Percentiles rank a stretch among this genome's conserved stretches.
Conservation (phyloP, 2,329 filamentous ascomycete genomes). For the Fusarium sp. region DNA sequence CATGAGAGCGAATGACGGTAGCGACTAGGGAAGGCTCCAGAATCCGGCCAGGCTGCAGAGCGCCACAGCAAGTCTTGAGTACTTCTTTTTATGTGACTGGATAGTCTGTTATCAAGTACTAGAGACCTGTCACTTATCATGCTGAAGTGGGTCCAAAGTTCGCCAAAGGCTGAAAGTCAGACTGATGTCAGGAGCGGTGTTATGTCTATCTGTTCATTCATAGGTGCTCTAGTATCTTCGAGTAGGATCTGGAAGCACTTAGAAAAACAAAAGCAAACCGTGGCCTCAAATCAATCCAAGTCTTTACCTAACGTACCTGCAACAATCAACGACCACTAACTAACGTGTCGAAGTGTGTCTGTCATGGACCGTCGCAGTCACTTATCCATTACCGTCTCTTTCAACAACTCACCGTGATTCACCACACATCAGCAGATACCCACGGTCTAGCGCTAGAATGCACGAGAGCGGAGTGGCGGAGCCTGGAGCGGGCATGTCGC, state of each 20-base stretch:
- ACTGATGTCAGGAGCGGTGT: constrained; percentile 32
- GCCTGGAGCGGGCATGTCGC: constrained; percentile 34
- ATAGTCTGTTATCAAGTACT: constrained; percentile 30
- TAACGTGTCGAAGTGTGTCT: not conserved
- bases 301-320: not conserved
- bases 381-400: constrained; percentile 31
- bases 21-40: constrained; percentile 54
- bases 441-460: constrained; percentile 25
- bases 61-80: constrained; percentile 39
- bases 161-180: constrained; percentile 9
- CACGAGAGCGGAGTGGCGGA: constrained; percentile 31
- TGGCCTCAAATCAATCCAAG: not conserved
- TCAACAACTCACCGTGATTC: constrained; percentile 15
- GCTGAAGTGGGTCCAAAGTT: constrained; percentile 25
- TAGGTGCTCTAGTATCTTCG: constrained; percentile 14
- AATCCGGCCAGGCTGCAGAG: constrained; percentile 46
- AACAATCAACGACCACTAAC: not conserved
- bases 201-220: not conserved
- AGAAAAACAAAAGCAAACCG: not conserved
- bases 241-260: constrained; percentile 26
- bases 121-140: constrained; percentile 25
- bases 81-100: constrained; percentile 12
- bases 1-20: constrained; percentile 49
- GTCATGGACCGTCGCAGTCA: constrained; percentile 23
- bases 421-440: constrained; percentile 28